phyloP scores from a whole-genome alignment of 345 rosid species.

The Aethionema arabicum region DNA sequence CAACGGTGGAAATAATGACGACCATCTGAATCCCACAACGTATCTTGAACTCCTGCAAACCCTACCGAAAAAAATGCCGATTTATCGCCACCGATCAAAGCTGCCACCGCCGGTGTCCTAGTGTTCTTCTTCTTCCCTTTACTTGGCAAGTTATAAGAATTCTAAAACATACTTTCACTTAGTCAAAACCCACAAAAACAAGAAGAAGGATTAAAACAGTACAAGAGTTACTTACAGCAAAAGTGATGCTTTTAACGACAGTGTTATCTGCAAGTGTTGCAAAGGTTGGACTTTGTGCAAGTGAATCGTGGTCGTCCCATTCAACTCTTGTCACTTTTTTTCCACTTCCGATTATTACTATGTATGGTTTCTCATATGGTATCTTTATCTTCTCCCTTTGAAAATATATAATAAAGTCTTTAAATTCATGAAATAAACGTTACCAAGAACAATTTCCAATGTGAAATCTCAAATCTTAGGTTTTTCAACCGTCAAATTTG shows the following conservation, averaged over 20 bases:
- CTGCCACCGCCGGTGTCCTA: conserved; percentile 58
- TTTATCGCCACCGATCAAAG: conserved; percentile 64
- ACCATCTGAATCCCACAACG: conserved; percentile 71
- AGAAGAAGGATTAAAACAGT: neutral
- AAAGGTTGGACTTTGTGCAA: conserved; percentile 60
- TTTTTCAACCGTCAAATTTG: no score
- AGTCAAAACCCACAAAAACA: neutral
- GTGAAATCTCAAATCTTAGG: no score
- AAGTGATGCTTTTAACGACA: conserved; percentile 50
- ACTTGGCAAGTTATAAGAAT: conserved; percentile 53
- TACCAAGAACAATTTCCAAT: neutral
- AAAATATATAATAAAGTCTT: neutral
- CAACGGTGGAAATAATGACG: conserved; percentile 65
- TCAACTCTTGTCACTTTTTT: conserved; percentile 53
- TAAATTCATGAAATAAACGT: neutral
- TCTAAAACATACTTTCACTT: conserved; percentile 37
- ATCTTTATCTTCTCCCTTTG: conserved; percentile 74
- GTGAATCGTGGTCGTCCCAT: conserved; percentile 58
- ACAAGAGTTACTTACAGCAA: conserved; percentile 20
- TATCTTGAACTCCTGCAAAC: conserved; percentile 74
- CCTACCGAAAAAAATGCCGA: conserved; percentile 54
- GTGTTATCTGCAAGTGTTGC: conserved; percentile 57
- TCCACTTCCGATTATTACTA: conserved; percentile 56
- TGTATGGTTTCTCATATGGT: conserved; percentile 61
- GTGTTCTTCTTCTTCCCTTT: conserved; percentile 38